Percentiles rank a stretch among this genome's conserved stretches.
These are phyloP conservation scores for Pythium phragmitis DNA, from an alignment of 352 stramenopile genomes.

Conservation along the genomic window DNA sequence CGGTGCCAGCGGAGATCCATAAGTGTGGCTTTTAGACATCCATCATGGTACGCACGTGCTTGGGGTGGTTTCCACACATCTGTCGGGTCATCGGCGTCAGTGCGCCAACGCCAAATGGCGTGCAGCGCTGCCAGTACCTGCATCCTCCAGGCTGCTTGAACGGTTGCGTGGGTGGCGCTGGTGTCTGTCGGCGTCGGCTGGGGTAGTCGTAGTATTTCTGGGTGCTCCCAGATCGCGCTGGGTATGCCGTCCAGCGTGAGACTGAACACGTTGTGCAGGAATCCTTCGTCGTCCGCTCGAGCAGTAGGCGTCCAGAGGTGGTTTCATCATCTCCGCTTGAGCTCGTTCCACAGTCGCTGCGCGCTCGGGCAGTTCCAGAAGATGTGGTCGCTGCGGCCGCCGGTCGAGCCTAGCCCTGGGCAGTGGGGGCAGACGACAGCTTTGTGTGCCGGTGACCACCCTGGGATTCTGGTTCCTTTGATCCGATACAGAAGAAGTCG, in stretches of 20 bases:
- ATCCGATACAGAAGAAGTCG: background rate
- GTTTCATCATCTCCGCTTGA: background rate
- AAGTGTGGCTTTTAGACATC: too few relatives aligned
- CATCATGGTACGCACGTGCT: too few relatives aligned
- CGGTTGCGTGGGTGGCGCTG: background rate
- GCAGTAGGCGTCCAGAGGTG: background rate
- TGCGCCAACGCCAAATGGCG: too few relatives aligned
- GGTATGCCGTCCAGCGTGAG: background rate
- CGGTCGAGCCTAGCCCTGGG: background rate
- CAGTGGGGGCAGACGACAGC: background rate
- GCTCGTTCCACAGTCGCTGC: background rate
- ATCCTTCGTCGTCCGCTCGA: background rate
- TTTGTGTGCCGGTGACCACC: background rate
- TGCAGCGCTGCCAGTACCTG: too few relatives aligned
- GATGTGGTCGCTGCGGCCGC: background rate
- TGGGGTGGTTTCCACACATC: too few relatives aligned
- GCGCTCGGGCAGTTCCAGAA: background rate
- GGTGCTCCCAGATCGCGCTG: background rate
- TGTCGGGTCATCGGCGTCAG: too few relatives aligned
- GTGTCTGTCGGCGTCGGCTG: background rate
- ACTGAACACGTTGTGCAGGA: background rate
- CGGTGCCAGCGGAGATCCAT: too few relatives aligned
- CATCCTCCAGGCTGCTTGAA: background rate
- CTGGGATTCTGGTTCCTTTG: background rate
- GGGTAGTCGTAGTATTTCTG: background rate